Conservation (phyloP, 2,329 filamentous ascomycete species). For the Aspergillus quadrilineatus region DNA sequence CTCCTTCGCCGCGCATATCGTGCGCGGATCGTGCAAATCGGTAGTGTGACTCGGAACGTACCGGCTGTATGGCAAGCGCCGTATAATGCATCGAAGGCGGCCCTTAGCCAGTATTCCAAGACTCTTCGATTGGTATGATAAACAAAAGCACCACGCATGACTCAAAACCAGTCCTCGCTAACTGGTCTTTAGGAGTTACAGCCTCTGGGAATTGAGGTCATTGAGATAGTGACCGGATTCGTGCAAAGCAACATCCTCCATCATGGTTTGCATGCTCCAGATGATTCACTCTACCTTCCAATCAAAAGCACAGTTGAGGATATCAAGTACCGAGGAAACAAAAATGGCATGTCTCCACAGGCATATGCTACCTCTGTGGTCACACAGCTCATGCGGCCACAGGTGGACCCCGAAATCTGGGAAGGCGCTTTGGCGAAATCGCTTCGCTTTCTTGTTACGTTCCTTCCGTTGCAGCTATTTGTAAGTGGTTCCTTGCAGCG, state of each 20-base stretch:
- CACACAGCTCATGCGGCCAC: background rate
- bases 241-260: conserved; percentile 7
- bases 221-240: conserved; percentile 3
- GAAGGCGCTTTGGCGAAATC: background rate
- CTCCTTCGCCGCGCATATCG: conserved; percentile 15
- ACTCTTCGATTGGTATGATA: conserved; percentile 1
- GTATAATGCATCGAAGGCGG: conserved; percentile 8
- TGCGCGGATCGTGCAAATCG: conserved; percentile 21
- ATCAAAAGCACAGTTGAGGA: conserved; percentile 10
- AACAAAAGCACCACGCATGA: no score
- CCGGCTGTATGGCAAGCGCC: background rate
- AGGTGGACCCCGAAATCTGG: background rate
- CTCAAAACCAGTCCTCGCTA: no score
- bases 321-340: conserved; percentile 19
- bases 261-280: background rate
- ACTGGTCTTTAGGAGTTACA: background rate
- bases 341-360: conserved; percentile 17
- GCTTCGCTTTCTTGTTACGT: background rate
- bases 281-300: background rate
- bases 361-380: conserved; percentile 15
- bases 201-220: conserved; percentile 2
- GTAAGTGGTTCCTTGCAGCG: no score
- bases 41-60: conserved; percentile 17
- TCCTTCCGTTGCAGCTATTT: no score
- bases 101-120: conserved; percentile 4